Evolutionary conservation across 768 basidiomycete genomes (phyloP), one percentile per base, ranked within the genome.

Genomic region (Trametopsis cervina): DNA sequence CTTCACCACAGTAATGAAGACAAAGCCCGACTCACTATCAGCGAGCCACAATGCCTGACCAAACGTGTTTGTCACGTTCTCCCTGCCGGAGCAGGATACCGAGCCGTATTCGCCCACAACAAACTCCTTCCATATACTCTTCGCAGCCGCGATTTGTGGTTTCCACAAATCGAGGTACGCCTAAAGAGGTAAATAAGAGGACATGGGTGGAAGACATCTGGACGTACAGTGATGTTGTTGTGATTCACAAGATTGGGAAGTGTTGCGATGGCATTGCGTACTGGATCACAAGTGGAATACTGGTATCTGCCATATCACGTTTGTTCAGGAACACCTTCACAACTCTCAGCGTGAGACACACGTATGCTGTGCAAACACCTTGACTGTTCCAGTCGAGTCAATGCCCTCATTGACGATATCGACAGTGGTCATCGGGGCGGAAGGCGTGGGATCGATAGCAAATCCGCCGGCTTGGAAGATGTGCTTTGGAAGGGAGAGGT

Each of bases 61-160:
- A 39, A 63, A 68, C 2, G 63, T 66, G 41, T 68, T 55, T 17
- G 66, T 63, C 20, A 68, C 63, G 42, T 65, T 66, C 41, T 62
- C 42, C 47, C 65, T 66, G 3, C 66, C 66, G 18, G 63, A 65
- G 52, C 66, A 66, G 11, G 57, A 57, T 9, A 62, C 56, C 13
- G 56, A 60, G 44, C 54, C 61, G 40, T 53, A 64, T 25, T 63
- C 62, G 13, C 57, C 65, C 6, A 66, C 63, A 26, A 64, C 61
- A 44, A 63, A 53, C 40, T 61, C 63, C 29, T 56, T 55, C 17
- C 57, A 58, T 7, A 13, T 23, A 4, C 52, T 29, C 22, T 50
- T 49, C 7, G 63, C 64, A 10, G 66, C 66, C 0, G 58, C 58
- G 4, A 65, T 60, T 40, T 68, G 66, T 10, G 63, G 60, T n/a